Evolutionary conservation across 352 stramenopile species (phyloP).

Genomic region (Plasmopara halstedii): DNA sequence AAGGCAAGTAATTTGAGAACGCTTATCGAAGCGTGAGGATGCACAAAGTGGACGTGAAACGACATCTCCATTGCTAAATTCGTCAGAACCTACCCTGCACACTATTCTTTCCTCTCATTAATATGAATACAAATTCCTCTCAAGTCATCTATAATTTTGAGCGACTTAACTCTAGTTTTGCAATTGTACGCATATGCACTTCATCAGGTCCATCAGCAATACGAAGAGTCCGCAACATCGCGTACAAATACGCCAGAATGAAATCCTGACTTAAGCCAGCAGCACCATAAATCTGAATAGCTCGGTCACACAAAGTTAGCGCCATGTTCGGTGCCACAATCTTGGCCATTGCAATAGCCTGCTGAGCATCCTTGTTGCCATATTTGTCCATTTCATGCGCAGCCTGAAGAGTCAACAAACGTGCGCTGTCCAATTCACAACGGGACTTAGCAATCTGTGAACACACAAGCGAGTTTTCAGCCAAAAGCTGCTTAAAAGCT

Average conservation of each 20-base stretch:
- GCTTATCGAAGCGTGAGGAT: no score
- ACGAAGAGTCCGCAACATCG: slow-evolving; percentile 86
- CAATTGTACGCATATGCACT: slow-evolving; percentile 94
- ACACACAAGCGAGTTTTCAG: slow-evolving; percentile 74
- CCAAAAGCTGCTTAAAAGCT: slow-evolving; percentile 92
- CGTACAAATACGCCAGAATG: slow-evolving; percentile 88
- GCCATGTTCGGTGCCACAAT: slow-evolving; percentile 91
- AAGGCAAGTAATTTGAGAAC: no score
- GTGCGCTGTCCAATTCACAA: slow-evolving; percentile 75
- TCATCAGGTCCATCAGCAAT: slow-evolving; percentile 96
- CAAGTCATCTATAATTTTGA: slow-evolving; percentile 42
- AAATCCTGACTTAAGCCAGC: slow-evolving; percentile 90
- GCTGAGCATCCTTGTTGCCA: slow-evolving; percentile 81
- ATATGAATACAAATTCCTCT: no score
- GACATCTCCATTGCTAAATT: no score
- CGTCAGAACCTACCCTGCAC: no score
- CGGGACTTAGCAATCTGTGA: slow-evolving; percentile 79
- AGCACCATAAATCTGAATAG: slow-evolving; percentile 80
- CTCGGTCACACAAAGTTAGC: slow-evolving; percentile 82
- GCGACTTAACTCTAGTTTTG: slow-evolving; percentile 85
- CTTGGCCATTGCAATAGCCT: slow-evolving; percentile 96
- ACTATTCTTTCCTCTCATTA: no score
- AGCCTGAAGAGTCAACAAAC: slow-evolving; percentile 82
- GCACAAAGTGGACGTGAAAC: no score
- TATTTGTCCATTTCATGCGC: slow-evolving; percentile 86